These are phyloP conservation scores for Oryza nivara DNA, from an alignment of 176 grass and related monocot species.

Conservation along the genomic window DNA sequence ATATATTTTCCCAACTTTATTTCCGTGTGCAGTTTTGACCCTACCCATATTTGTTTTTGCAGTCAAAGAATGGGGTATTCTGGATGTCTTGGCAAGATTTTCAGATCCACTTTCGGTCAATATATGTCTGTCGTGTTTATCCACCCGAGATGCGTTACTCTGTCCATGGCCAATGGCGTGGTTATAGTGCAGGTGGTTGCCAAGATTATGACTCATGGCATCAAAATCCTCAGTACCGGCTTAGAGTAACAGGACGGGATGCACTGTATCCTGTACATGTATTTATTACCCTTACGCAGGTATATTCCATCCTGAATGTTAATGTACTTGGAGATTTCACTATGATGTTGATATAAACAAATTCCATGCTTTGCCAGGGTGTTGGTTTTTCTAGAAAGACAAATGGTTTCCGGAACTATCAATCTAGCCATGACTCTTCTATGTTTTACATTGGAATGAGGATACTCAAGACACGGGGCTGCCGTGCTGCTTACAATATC, in stretches of 20 bases:
- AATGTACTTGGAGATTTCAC: constrained; percentile 14
- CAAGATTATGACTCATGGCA: constrained; percentile 99
- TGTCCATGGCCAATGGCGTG: constrained; percentile 95
- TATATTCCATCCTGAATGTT: constrained; percentile 47
- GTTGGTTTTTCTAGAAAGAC: constrained; percentile 97
- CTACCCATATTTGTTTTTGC: neutral
- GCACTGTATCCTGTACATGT: constrained; percentile 90
- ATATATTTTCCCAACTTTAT: constrained; percentile 12
- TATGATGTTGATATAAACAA: constrained; percentile 30
- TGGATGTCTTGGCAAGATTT: constrained; percentile 99
- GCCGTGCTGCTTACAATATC: constrained; percentile 96
- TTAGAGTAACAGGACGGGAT: constrained; percentile 80
- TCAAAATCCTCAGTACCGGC: constrained; percentile 94
- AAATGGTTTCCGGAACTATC: constrained; percentile 89
- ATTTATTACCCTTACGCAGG: constrained; percentile 98
- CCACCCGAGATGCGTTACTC: constrained; percentile 94
- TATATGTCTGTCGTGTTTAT: constrained; percentile 98
- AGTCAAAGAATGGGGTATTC: constrained; percentile 98
- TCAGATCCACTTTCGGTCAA: constrained; percentile 98
- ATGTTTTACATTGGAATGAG: constrained; percentile 99
- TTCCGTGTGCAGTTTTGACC: constrained; percentile 25
- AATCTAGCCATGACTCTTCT: constrained; percentile 93
- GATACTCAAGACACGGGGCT: constrained; percentile 95
- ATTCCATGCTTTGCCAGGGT: constrained; percentile 69
- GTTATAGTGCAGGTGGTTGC: constrained; percentile 93